Evolutionary conservation across 2,329 filamentous ascomycete species (phyloP).

Genomic region (Talaromyces amestolkiae): DNA sequence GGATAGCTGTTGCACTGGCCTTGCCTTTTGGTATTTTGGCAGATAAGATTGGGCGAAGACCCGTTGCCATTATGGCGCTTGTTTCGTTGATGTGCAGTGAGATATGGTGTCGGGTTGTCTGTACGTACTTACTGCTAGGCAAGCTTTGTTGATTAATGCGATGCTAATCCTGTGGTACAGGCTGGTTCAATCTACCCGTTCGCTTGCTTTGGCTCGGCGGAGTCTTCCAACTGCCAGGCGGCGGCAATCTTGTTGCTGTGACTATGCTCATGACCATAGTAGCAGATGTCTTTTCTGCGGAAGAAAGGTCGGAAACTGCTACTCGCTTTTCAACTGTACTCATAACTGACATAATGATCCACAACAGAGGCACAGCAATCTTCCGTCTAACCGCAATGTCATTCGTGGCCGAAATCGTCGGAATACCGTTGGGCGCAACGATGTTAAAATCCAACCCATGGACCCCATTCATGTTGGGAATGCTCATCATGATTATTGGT

Average conservation of each 20-base stretch:
- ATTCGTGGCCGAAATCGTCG: conserved; percentile 8
- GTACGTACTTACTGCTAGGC: conserved; percentile 21
- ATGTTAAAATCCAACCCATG: conserved; percentile 7
- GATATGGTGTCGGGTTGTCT: conserved; percentile 29
- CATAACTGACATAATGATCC: not conserved
- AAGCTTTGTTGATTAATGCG: not conserved
- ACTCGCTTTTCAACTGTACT: not conserved
- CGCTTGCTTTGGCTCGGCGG: conserved; percentile 30
- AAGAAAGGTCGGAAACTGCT: conserved; percentile 26
- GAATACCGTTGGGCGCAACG: conserved; percentile 10
- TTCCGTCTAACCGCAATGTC: not conserved
- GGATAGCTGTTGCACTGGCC: conserved; percentile 28
- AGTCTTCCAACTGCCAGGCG: conserved; percentile 27
- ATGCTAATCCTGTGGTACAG: conserved; percentile 10
- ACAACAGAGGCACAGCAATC: conserved; percentile 1
- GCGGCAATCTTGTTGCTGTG: conserved; percentile 25
- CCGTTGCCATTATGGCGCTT: conserved; percentile 26
- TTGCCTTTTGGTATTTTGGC: conserved; percentile 32
- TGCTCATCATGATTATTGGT: not conserved
- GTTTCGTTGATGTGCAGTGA: conserved; percentile 26
- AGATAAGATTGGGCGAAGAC: conserved; percentile 31
- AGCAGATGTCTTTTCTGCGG: conserved; percentile 30
- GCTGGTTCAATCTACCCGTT: conserved; percentile 23
- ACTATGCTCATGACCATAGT: conserved; percentile 27
- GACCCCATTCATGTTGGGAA: conserved; percentile 14